Conservation (phyloP, 768 basidiomycete genomes). For the Tylopilus sp. region DNA sequence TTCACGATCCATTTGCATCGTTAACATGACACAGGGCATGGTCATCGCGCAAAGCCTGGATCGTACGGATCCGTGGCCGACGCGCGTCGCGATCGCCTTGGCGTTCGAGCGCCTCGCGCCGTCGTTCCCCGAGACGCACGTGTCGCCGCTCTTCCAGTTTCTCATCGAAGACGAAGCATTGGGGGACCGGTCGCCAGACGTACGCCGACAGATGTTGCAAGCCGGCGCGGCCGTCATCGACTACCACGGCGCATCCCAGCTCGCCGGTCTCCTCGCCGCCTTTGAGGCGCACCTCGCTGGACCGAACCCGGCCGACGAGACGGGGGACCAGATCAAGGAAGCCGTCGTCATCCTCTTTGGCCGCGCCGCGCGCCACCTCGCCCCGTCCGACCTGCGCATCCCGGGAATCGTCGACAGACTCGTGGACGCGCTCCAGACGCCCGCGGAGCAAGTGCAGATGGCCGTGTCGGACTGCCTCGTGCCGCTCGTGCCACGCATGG, state of each 20-base stretch:
- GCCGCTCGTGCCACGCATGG: slow-evolving; percentile 74
- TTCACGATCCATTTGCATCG: neutral
- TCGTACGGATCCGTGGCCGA: slow-evolving; percentile 83
- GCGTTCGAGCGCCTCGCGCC: slow-evolving; percentile 68
- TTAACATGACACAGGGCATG: slow-evolving; percentile 66
- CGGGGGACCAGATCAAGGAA: slow-evolving; percentile 87
- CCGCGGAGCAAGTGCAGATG: slow-evolving; percentile 93
- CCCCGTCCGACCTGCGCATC: slow-evolving; percentile 71
- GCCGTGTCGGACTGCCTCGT: slow-evolving; percentile 95
- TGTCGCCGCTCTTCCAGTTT: slow-evolving; percentile 78
- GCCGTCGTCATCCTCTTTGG: slow-evolving; percentile 94
- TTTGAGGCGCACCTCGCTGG: slow-evolving; percentile 75
- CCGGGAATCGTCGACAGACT: slow-evolving; percentile 80
- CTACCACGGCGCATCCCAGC: slow-evolving; percentile 65
- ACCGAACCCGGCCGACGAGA: slow-evolving; percentile 58
- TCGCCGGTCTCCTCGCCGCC: slow-evolving; percentile 70
- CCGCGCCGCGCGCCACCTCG: slow-evolving; percentile 84
- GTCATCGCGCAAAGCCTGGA: slow-evolving; percentile 85
- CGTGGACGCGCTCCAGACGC: slow-evolving; percentile 87
- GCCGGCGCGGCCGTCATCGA: slow-evolving; percentile 84
- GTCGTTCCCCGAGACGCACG: slow-evolving; percentile 54
- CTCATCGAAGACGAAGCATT: slow-evolving; percentile 83
- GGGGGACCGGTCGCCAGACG: slow-evolving; percentile 79
- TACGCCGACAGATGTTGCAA: slow-evolving; percentile 83
- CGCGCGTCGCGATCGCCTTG: slow-evolving; percentile 69